Evolutionary conservation across 306 rosid genomes (phyloP), one percentile per base, ranked within the genome.

Genomic region (Prinsepia uniflora): DNA sequence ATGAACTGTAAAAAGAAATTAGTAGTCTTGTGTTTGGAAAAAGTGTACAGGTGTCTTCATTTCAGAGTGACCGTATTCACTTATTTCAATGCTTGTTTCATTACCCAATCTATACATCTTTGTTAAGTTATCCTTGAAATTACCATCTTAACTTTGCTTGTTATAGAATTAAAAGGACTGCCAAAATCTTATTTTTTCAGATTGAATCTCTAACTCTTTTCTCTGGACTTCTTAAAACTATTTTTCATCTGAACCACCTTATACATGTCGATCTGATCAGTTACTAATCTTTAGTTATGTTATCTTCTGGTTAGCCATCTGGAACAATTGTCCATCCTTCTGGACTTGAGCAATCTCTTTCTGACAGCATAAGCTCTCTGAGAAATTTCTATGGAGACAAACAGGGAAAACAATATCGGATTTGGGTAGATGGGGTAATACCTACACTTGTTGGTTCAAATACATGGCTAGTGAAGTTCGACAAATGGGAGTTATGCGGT

Each of bases 401-500:
- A 65, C 84, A 82, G 80, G 99, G 92, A 79, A 86, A 87, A 77
- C 82, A 76, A 56, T 89, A 60, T 61, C 82, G 89, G 78, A 83
- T 79, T 73, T 89, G 87, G 97, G 86, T 89, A 59, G 97, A 94
- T 74, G 75, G 74, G 65, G 81, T 89, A 20, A 72, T 78, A 65
- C 71, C 95, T 48, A 67, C 81, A 19, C 77, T 80, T 74, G 78
- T 89, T 66, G 63, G 88, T 78, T 61, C 91, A 4, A 82, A 76
- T 61, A 68, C 84, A 39, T 91, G 95, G 99, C 84, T 94, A 13
- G 79, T 89, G 79, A 91, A 81, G 85, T 89, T 86, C 60, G 68
- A 87, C 59, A 79, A 83, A 83, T 94, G 97, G 99, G 91, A 87
- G 59, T 80, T 67, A 72, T 76, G 52, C 45, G 97, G 99, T 94